A percentile compares a stretch with the other conserved stretches of the same genome.
These are phyloP conservation scores for Suillus tomentosus DNA, from an alignment of 768 basidiomycete species.

Conservation along the genomic window DNA sequence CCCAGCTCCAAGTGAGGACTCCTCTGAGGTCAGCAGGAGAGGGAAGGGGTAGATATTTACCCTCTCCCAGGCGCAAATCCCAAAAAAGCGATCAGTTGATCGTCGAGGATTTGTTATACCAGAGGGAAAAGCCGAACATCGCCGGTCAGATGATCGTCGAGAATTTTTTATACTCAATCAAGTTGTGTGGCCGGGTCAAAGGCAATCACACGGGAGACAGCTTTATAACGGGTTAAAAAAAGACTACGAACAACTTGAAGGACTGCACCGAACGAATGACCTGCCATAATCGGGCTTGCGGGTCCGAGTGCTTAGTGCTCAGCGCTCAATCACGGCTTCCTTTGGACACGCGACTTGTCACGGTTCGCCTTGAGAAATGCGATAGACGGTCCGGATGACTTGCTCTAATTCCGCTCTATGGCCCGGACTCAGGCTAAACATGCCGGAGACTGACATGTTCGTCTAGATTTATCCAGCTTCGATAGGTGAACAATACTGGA, in stretches of 20 bases:
- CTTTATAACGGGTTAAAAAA: slow-evolving; percentile 20
- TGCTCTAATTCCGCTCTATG: slow-evolving; percentile 38
- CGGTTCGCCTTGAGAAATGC: slow-evolving; percentile 13
- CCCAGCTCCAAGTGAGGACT: slow-evolving; percentile 40
- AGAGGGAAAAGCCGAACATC: too few relatives aligned
- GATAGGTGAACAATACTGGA: neutral
- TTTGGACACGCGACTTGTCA: slow-evolving; percentile 4
- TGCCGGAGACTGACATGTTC: slow-evolving; percentile 30
- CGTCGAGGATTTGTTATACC: slow-evolving; percentile 30
- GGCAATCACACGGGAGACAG: slow-evolving; percentile 20
- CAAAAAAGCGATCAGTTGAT: slow-evolving; percentile 23
- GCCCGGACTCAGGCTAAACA: slow-evolving; percentile 37
- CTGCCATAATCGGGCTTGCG: slow-evolving; percentile 28
- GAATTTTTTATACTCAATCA: slow-evolving; percentile 30
- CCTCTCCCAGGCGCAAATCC: slow-evolving; percentile 32
- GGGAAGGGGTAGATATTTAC: slow-evolving; percentile 27
- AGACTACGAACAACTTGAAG: neutral
- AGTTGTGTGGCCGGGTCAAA: slow-evolving; percentile 33
- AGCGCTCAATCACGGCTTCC: slow-evolving; percentile 15
- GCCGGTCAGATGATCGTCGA: slow-evolving; percentile 18
- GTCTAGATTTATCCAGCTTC: slow-evolving; percentile 33
- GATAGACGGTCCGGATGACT: slow-evolving; percentile 28
- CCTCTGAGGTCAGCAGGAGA: slow-evolving; percentile 39
- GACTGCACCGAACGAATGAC: slow-evolving; percentile 32
- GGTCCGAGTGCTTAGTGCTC: slow-evolving; percentile 18